Base-by-base conservation (phyloP, 495 filamentous ascomycete genomes). In the Xanthoparmelia taractica region DNA sequence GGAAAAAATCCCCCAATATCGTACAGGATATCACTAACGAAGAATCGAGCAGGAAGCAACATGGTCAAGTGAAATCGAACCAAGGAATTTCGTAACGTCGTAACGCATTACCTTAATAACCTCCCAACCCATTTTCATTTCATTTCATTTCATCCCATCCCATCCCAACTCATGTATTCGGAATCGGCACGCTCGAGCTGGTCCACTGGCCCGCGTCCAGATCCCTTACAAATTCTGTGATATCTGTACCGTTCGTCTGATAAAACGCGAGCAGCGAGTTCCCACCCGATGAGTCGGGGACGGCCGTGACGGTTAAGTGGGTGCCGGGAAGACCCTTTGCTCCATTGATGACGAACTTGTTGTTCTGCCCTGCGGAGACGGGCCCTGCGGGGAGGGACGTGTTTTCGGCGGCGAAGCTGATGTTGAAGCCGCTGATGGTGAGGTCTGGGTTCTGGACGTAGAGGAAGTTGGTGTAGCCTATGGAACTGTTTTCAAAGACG, bases 381-480 rank as follows among this genome's bases (percentile, higher is more conserved):
- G 65, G 25, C 31, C 52, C 59, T 6, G 60, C 12, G 15, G 65
- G 55, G 36, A 64, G 56, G 13, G 67, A 47, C 1, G 67, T 69
- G 37, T 61, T 64, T 27, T 69, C 67, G n/a, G 67, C 59, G 57
- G 33, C 61, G 57, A 57, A 69, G 61, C 43, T 64, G 18, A 69
- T 45, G 31, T 69, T 69, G 54, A 58, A 64, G 64, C 60, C 63
- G 27, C 43, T 50, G 64, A 69, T 62, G 47, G 17, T 66, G 60
- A 65, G 52, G 45, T 69, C 67, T 4, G 64, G 52, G 41, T 63
- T 59, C n/a, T 69, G 67, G 12, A 48, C 52, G 52, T 69, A 69
- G 57, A 69, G 65, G 57, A 59, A 67, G 47, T 69, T 69, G 27
- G 67, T 69, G 58, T 64, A 69, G 40, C 67, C 67, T 31, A 69